Base-by-base conservation (phyloP, 2,329 filamentous ascomycete species). In the Aureobasidium uvarum region DNA sequence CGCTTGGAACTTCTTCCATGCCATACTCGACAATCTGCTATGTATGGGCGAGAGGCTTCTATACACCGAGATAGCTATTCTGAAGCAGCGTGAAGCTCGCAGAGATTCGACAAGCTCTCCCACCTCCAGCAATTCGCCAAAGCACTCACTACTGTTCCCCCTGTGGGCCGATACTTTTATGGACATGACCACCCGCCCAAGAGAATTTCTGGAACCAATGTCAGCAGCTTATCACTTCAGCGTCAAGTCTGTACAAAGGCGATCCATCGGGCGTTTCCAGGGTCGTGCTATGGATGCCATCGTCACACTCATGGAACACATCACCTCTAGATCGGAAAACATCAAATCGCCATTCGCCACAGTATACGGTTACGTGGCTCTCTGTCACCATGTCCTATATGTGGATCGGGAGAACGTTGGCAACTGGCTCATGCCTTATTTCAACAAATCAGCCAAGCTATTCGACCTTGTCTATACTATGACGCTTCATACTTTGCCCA, bases 31-130 rank as follows among this genome's bases (percentile, higher is more conserved):
- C 1, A n/a, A 3, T 18, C 31, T 65, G 14, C 25, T 56, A 3
- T 5, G 14, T 8, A n/a, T 65, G 28, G 52, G 52, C 10, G 63
- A 56, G n/a, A 58, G 51, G 11, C 45, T 65, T 10, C n/a, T 56
- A 10, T 18, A 50, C 11, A 51, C 52, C 33, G 54, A 65, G 3
- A 16, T 54, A 20, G 45, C 41, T 3, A 20, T 41, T 5, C 14
- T 65, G n/a, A 43, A 25, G 4, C 63, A 59, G 36, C 25, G 50
- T 20, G 41, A 48, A 18, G 52, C 63, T 33, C 63, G 63, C 33
- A 59, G 63, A 8, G 63, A 65, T 13, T 65, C 63, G 16, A 56
- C 63, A 46, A 58, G 51, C 52, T 52, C 63, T 5, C n/a, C 63
- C 25, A 51, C 20, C 36, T 33, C 33, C 2, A 18, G 10, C 23